phyloP scores from a whole-genome alignment of 345 rosid genomes.

The Euphorbia pulcherrima region DNA sequence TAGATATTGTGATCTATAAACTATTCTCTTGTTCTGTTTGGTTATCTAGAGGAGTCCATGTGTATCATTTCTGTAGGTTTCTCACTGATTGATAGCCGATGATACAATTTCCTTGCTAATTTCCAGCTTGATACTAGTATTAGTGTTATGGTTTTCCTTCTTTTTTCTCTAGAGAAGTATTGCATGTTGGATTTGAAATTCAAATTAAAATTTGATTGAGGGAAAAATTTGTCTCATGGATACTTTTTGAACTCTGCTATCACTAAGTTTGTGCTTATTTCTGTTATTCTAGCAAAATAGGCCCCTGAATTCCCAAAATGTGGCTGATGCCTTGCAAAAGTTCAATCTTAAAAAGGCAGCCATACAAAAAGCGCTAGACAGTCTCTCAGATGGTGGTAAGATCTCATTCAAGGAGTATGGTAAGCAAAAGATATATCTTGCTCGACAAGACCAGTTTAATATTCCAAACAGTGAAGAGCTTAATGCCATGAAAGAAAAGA shows the following conservation, averaged over 20 bases:
- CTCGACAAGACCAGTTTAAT: constrained; percentile 87
- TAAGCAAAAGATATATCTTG: constrained; percentile 88
- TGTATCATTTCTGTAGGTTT: background rate
- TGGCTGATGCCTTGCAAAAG: constrained; percentile 85
- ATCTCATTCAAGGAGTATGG: constrained; percentile 91
- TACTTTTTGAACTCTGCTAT: background rate
- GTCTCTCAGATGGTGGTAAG: constrained; percentile 64
- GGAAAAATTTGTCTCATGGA: background rate
- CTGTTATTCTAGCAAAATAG: constrained; percentile 58
- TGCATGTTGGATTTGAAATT: background rate
- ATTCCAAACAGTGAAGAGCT: constrained; percentile 81
- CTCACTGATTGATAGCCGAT: background rate
- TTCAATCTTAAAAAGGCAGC: constrained; percentile 88
- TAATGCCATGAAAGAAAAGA: constrained; percentile 73
- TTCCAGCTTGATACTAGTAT: background rate
- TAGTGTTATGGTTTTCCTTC: background rate
- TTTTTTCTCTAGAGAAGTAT: background rate
- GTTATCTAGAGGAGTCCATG: background rate
- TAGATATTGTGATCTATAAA: background rate
- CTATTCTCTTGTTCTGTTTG: background rate
- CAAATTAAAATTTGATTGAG: background rate
- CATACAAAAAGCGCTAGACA: constrained; percentile 76
- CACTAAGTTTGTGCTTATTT: background rate
- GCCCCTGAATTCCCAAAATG: constrained; percentile 81
- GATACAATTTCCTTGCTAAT: background rate